Conservation (phyloP, 1,284 basidiomycete species). For the Sanghuangporus weigelae region DNA sequence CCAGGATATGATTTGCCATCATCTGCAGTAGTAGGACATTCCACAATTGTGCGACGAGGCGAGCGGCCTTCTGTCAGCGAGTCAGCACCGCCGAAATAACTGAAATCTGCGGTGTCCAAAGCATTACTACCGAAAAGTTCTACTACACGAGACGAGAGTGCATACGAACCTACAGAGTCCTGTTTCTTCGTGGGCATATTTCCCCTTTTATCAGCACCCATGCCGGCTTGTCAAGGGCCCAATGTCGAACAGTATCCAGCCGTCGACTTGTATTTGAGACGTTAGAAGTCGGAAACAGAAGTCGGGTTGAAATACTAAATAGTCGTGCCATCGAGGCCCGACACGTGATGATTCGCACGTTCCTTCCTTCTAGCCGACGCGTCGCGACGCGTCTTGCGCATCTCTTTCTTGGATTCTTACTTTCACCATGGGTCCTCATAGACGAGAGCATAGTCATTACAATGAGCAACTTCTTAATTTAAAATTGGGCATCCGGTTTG, state of each 20-base stretch:
- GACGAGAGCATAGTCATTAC: background rate
- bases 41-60: constrained; percentile 52
- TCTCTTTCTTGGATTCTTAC: background rate
- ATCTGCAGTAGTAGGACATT: constrained; percentile 34
- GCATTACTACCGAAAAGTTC: background rate
- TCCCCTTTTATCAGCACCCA: background rate
- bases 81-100: constrained; percentile 77
- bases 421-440: background rate
- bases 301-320: background rate
- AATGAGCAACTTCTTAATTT: too few relatives aligned
- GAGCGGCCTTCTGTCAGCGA: constrained; percentile 55
- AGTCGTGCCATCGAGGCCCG: background rate
- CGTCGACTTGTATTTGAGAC: background rate
- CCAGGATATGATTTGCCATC: constrained; percentile 39
- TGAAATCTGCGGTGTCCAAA: constrained; percentile 47
- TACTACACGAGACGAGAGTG: background rate
- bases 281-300: background rate
- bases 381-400: background rate
- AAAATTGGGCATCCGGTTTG: too few relatives aligned
- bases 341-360: background rate
- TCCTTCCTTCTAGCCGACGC: background rate
- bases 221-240: background rate
- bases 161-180: background rate
- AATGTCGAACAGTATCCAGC: background rate
- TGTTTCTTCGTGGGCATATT: background rate